These are phyloP conservation scores for Peronospora tabacina DNA, from an alignment of 352 stramenopile species.

Conservation along the genomic window DNA sequence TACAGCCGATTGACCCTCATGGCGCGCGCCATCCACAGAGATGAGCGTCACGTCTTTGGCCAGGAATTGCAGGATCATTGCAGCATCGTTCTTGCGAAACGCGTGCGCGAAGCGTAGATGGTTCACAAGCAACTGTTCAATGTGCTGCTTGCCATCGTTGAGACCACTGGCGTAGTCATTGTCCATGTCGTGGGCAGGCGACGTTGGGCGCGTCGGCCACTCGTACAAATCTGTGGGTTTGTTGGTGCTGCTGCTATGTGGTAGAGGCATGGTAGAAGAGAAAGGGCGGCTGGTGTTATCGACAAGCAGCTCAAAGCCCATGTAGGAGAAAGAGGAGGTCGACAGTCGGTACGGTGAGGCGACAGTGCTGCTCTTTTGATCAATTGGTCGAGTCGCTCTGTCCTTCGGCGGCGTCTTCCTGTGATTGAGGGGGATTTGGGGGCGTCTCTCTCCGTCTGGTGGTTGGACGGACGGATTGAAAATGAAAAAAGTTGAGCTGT, in stretches of 20 bases:
- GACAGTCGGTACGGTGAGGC: constrained; percentile 3
- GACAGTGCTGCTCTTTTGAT: constrained; percentile 3
- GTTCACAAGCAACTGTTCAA: constrained; percentile 47
- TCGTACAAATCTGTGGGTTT: constrained; percentile 9
- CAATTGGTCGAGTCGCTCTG: constrained; percentile 1
- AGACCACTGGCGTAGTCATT: constrained; percentile 7
- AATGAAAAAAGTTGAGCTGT: not conserved
- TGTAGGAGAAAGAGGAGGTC: constrained; percentile 7
- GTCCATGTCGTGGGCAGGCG: constrained; percentile 12
- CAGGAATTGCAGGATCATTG: constrained; percentile 57
- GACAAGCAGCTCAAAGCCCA: constrained; percentile 18
- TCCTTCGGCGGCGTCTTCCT: constrained; percentile 1
- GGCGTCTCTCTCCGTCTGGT: not conserved
- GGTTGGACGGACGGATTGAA: not conserved
- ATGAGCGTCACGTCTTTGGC: constrained; percentile 46
- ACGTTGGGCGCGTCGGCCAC: constrained; percentile 12
- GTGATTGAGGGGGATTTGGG: constrained; percentile 1
- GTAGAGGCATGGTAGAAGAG: constrained; percentile 8
- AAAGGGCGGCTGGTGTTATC: not conserved
- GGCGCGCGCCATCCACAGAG: constrained; percentile 36
- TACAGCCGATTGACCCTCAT: constrained; percentile 53
- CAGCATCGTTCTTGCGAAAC: constrained; percentile 70
- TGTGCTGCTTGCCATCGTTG: constrained; percentile 13
- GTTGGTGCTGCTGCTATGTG: constrained; percentile 8
- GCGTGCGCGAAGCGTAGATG: constrained; percentile 57